A percentile compares a stretch with the other conserved stretches of the same genome.
Evolutionary conservation across 129 eudicot species (phyloP).

Genomic region (Helichrysum umbraculigerum): DNA sequence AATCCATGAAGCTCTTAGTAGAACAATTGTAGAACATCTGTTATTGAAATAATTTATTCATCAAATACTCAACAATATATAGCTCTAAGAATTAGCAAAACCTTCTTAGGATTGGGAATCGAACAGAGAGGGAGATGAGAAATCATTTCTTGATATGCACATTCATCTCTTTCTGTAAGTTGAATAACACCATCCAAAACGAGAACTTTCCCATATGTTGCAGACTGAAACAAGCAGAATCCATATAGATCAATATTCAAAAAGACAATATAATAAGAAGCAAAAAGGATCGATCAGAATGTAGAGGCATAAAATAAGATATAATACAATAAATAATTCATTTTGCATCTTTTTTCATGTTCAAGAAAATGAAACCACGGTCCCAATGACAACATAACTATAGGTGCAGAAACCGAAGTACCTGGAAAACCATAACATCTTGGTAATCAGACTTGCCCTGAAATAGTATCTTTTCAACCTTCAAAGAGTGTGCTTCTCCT

Average conservation of each 20-base stretch:
- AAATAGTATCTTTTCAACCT: slow-evolving; percentile 84
- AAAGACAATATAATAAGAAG: not conserved
- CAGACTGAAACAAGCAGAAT: slow-evolving; percentile 56
- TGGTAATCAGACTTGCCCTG: slow-evolving; percentile 91
- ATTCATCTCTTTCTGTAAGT: slow-evolving; percentile 97
- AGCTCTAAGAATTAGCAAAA: slow-evolving; percentile 14
- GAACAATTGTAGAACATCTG: not conserved
- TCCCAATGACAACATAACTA: not conserved
- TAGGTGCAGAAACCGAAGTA: slow-evolving; percentile 15
- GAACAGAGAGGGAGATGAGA: slow-evolving; percentile 94
- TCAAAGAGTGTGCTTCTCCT: slow-evolving; percentile 98
- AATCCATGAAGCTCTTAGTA: not conserved
- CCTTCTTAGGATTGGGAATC: slow-evolving; percentile 92
- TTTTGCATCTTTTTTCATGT: not conserved
- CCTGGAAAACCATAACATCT: slow-evolving; percentile 96
- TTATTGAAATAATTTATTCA: not conserved
- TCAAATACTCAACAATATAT: not conserved
- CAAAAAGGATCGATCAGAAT: not conserved
- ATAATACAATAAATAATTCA: not conserved
- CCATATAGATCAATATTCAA: slow-evolving; percentile 1
- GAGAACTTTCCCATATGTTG: slow-evolving; percentile 96
- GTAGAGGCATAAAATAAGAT: not conserved
- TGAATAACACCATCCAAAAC: slow-evolving; percentile 97
- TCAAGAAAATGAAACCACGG: not conserved
- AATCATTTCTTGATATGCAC: slow-evolving; percentile 99